Evolutionary conservation across 2,329 filamentous ascomycete genomes (phyloP), one percentile per base, ranked within the genome.

Genomic region (Colletotrichum filicis): DNA sequence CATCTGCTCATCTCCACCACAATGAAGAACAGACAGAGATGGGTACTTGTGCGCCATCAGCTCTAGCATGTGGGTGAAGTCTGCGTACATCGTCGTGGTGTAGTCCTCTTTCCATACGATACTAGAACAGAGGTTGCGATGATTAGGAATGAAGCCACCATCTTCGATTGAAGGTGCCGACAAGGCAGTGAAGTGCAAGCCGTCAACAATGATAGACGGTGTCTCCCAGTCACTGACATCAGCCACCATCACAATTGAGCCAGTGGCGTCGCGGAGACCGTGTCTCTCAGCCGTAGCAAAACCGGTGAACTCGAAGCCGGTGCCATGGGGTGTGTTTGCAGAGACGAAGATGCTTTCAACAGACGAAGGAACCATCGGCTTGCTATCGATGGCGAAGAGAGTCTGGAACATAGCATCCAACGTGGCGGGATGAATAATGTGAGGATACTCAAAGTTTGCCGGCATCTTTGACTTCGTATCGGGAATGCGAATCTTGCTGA

Each of bases 371-470:
- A 89, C 84, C 87, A 89, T 89, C 2, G 86, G 82, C 11, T 80
- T 79, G 3, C 81, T 79, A 5, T 84, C 81, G 3, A 88, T 79
- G 6, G 83, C 82, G 63, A 90, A 85, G 1, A 87, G 81, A 0
- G 84, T 84, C 67, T 91, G 89, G 28, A 91, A 85, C 78, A 90
- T 85, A 3, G 86, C 80, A 75, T 91, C 89, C 14, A 91, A 80
- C 0, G 89, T 90, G 4, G 87, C 85, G 0, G 89, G 89, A 74
- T 91, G 89, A n/a, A 91, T 84, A 5, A 90, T 69, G 74, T 90
- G 87, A 4, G 85, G 81, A 72, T 85, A 90, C 76, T 90, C 88
- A 65, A 86, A 89, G 16, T 83, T 79, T 52, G 81, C 82, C 0
- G 88, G 89, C 89, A 91, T 91, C 57, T 81, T 83, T 3, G 84